phyloP scores from a whole-genome alignment of 2,329 filamentous ascomycete genomes.

The Fusarium sp. region DNA sequence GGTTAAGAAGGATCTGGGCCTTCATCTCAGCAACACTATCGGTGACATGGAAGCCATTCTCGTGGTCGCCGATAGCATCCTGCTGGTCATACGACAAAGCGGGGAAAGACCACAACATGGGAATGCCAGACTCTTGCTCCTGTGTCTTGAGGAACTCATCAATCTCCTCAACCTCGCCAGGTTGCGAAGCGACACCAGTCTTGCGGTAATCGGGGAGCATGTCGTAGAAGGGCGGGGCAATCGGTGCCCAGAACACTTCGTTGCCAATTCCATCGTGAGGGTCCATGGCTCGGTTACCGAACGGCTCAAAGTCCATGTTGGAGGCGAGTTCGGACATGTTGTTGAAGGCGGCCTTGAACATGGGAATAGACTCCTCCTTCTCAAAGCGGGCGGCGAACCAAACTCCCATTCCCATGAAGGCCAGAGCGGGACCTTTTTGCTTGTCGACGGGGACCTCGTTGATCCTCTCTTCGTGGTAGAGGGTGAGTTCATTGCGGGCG shows the following conservation, averaged over 20 bases:
- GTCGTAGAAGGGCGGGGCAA: slow-evolving; percentile 36
- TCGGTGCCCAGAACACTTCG: slow-evolving; percentile 42
- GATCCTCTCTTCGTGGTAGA: slow-evolving; percentile 28
- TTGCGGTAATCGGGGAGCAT: slow-evolving; percentile 28
- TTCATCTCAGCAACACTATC: slow-evolving; percentile 42
- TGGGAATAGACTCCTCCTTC: slow-evolving; percentile 23
- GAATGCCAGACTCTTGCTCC: slow-evolving; percentile 26
- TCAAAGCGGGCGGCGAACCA: slow-evolving; percentile 40
- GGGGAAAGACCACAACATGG: slow-evolving; percentile 34
- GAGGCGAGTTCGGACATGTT: slow-evolving; percentile 34
- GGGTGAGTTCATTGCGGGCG: slow-evolving; percentile 33
- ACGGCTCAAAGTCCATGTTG: slow-evolving; percentile 23
- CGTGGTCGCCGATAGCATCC: slow-evolving; percentile 28
- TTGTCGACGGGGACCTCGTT: slow-evolving; percentile 17
- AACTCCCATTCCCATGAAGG: slow-evolving; percentile 38
- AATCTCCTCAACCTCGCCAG: slow-evolving; percentile 22
- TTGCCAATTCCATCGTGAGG: slow-evolving; percentile 40
- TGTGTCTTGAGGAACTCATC: slow-evolving; percentile 28
- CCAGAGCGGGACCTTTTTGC: slow-evolving; percentile 36
- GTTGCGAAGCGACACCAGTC: slow-evolving; percentile 20
- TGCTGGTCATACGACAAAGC: slow-evolving; percentile 20
- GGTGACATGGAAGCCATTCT: slow-evolving; percentile 44
- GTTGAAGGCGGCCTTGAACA: slow-evolving; percentile 20
- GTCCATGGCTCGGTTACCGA: slow-evolving; percentile 36
- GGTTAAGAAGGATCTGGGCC: slow-evolving; percentile 59